A percentile compares a stretch with the other conserved stretches of the same genome.
phyloP scores from a whole-genome alignment of 2,329 filamentous ascomycete genomes.

The Phialophora verrucosa region DNA sequence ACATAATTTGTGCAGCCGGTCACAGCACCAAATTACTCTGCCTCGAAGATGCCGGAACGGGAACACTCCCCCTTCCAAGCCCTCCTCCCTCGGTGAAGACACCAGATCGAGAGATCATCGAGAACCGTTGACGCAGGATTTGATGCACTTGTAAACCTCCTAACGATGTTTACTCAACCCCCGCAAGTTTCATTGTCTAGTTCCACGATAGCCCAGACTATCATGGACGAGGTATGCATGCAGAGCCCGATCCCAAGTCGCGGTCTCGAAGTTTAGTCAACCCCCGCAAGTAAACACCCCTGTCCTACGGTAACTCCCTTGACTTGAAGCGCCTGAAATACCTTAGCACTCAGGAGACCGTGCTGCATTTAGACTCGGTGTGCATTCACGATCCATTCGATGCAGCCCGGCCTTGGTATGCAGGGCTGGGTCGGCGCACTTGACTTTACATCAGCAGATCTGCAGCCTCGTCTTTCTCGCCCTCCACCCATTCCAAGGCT shows the following conservation, averaged over 20 bases:
- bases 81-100: background rate
- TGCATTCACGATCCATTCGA: background rate
- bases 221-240: background rate
- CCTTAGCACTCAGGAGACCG: background rate
- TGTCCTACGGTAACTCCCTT: background rate
- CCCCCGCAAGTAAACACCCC: background rate
- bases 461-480: constrained; percentile 1
- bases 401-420: background rate
- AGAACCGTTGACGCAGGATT: background rate
- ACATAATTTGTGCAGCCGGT: background rate
- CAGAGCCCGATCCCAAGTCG: background rate
- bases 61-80: background rate
- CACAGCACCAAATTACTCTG: background rate
- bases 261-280: background rate
- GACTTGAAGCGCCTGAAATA: background rate
- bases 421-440: background rate
- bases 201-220: background rate
- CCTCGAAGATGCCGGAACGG: background rate
- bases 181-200: background rate
- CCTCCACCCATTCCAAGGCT: background rate
- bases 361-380: background rate
- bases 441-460: background rate
- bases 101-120: background rate
- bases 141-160: background rate
- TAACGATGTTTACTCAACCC: background rate